phyloP scores from a whole-genome alignment of 306 rosid genomes.

The Trifolium repens region DNA sequence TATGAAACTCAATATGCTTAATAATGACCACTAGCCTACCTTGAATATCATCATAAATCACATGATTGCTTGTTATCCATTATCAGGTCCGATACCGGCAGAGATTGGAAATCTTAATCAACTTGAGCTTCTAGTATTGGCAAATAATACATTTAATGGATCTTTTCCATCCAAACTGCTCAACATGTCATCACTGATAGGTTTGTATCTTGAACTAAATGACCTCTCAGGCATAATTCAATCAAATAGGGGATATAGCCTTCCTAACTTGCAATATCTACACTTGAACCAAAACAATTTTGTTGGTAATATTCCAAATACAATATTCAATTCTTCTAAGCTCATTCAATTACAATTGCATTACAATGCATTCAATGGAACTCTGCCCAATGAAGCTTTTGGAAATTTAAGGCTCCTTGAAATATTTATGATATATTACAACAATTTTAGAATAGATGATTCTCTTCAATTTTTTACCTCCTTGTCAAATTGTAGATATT shows the following conservation, averaged over 20 bases:
- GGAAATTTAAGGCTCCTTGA: neutral
- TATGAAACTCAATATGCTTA: too few species aligned
- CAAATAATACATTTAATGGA: neutral
- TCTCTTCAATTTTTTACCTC: neutral
- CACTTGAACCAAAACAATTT: neutral
- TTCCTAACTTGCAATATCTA: neutral
- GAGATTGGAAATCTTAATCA: neutral
- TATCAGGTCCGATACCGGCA: neutral
- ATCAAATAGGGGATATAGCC: neutral
- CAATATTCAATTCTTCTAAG: neutral
- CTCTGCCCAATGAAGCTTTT: neutral
- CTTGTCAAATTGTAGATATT: constrained; percentile 4
- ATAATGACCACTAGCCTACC: too few species aligned
- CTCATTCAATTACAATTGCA: neutral
- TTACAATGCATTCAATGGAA: neutral
- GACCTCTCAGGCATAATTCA: neutral
- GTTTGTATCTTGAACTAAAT: neutral
- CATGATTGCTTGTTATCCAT: neutral
- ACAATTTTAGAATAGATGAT: neutral
- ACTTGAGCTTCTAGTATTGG: neutral
- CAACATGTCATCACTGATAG: neutral
- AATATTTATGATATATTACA: neutral
- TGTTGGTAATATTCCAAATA: neutral
- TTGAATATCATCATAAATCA: too few species aligned
- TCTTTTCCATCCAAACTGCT: neutral